These are phyloP conservation scores for Metschnikowia kunwiensis DNA, from an alignment of 805 yeast genomes.

Conservation along the genomic window DNA sequence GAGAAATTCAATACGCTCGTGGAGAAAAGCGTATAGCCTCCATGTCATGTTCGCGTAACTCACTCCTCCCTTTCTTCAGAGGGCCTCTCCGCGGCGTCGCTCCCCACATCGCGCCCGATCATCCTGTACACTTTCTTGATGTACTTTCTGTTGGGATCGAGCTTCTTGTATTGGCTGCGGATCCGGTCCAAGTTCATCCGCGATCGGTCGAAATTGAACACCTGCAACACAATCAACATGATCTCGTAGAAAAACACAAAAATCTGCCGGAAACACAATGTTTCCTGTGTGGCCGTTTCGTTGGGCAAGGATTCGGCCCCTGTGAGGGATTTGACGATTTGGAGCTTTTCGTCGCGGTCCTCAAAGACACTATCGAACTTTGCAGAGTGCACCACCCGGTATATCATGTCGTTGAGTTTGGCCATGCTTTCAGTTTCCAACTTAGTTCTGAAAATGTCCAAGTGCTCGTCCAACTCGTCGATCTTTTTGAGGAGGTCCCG, in stretches of 20 bases:
- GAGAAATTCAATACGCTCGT: slow-evolving; percentile 1
- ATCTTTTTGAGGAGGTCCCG: slow-evolving; percentile 39
- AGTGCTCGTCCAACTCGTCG: slow-evolving; percentile 38
- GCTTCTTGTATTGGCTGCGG: slow-evolving; percentile 34
- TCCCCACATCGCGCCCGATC: slow-evolving; percentile 22
- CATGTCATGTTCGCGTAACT: too few relatives aligned
- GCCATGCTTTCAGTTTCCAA: slow-evolving; percentile 26
- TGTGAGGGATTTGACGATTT: slow-evolving; percentile 27
- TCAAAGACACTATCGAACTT: slow-evolving; percentile 31
- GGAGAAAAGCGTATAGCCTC: too few relatives aligned
- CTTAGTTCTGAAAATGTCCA: slow-evolving; percentile 27
- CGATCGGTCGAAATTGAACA: slow-evolving; percentile 38
- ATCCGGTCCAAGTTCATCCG: slow-evolving; percentile 44
- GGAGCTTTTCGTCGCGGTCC: slow-evolving; percentile 27
- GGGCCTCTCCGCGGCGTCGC: slow-evolving; percentile 2
- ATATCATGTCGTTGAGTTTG: slow-evolving; percentile 27
- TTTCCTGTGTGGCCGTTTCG: too few relatives aligned
- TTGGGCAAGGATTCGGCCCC: slow-evolving; percentile 18
- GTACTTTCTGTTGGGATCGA: slow-evolving; percentile 40
- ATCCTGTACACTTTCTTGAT: slow-evolving; percentile 36
- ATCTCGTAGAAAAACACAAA: slow-evolving; percentile 34
- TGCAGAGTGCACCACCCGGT: slow-evolving; percentile 27
- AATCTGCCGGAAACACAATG: slow-evolving; percentile 22
- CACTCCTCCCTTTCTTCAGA: too few relatives aligned
- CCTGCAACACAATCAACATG: slow-evolving; percentile 29